Base-by-base conservation (phyloP, 768 basidiomycete species). In the Botryobasidium botryosum region DNA sequence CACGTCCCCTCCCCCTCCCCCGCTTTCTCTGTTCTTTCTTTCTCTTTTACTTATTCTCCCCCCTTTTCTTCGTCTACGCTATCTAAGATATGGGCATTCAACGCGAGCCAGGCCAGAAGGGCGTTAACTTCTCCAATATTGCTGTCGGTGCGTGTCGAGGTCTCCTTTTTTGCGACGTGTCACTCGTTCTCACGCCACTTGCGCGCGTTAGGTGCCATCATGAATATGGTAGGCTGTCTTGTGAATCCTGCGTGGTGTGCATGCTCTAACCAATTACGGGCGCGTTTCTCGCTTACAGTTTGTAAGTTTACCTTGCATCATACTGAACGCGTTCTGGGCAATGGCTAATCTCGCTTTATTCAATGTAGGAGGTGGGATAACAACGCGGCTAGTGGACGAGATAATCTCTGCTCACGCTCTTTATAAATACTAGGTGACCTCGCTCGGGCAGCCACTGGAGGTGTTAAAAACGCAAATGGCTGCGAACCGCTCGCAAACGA, bases 391-490 rank as follows among this genome's bases (percentile, higher is more conserved):
- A n/a, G n/a, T n/a, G n/a, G n/a, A n/a, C n/a, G n/a, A n/a, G n/a
- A n/a, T n/a, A n/a, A n/a, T n/a, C n/a, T n/a, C n/a, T n/a, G n/a
- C n/a, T n/a, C n/a, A n/a, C n/a, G n/a, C n/a, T n/a, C n/a, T n/a
- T n/a, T n/a, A n/a, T n/a, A n/a, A n/a, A n/a, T 47, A 37, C 10
- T 57, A 96, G 80, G 94, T 99, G 53, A 96, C 94, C 46, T 96
- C 92, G 6, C 74, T 99, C 25, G 94, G 94, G 29, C 94, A 99
- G 68, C 94, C 94, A 18, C 67, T 99, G 47, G 94, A 99, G 66
- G 94, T 97, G 27, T 64, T 97, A 53, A 99, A 99, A 66, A 99
- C 94, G 15, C 94, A 99, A 60, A 97, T 99, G 94, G 94, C 94
- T 47, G 87, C 90, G 49, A 91, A 92, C 67, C 77, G 94, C 50